Base-by-base conservation (phyloP, 1,139 yeast genomes). In the Lodderomyces theae region DNA sequence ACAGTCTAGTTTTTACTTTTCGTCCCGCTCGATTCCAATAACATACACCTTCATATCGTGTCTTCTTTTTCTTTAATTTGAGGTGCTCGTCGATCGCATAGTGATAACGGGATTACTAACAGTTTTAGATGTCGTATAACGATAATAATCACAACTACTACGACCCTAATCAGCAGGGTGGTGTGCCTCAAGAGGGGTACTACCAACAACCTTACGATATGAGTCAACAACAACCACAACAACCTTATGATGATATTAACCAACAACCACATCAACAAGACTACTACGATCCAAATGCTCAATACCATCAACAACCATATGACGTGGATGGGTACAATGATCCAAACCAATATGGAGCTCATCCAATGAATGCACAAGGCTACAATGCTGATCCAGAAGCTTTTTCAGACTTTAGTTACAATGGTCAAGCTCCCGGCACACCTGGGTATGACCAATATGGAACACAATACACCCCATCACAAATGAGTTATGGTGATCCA, bases 401-500 rank as follows among this genome's bases (percentile, higher is more conserved):
- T 40, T 85, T 83, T 51, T 80, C 88, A 24, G 92, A 84, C 59
- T 84, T 84, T 57, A 77, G 85, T 51, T 82, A 83, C 54, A 86
- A 86, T 29, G 86, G 86, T 25, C 86, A 82, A 50, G 75, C 82
- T 41, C 84, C 86, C 28, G 88, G 88, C 40, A 65, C 73, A 41
- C 74, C 80, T 24, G 82, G 82, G 22, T 82, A 82, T 56, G 88
- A 82, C 58, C 87, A 86, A 50, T 86, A 82, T 57, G 86, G 89
- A 37, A 82, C 88, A 51, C 90, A 80, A 56, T 81, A 81, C 58
- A 82, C 92, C 41, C 88, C 92, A 22, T 82, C 89, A 13, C 90
- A 84, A 60, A 80, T 84, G 85, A 80, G 88, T 58, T 84, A 84
- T 54, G 90, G 86, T 35, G 53, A 51, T 38, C 85, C 86, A 49